Evolutionary conservation across 306 rosid genomes (phyloP).

Genomic region (Inga laurina): DNA sequence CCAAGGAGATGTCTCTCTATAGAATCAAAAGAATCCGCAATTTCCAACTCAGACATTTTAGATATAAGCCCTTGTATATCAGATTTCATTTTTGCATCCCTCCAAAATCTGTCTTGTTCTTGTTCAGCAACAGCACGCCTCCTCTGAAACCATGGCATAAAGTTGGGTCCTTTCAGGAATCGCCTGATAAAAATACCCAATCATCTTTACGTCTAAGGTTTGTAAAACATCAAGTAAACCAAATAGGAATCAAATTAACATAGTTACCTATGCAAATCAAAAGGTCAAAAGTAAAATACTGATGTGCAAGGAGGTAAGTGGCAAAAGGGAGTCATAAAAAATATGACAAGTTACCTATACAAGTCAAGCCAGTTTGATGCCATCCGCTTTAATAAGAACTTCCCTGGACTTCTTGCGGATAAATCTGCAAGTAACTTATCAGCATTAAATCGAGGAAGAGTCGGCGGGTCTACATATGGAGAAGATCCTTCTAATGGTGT

Average conservation of each 20-base stretch:
- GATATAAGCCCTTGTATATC: constrained; percentile 65
- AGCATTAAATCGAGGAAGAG: constrained; percentile 65
- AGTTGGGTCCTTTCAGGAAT: constrained; percentile 81
- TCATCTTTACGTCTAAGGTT: not conserved
- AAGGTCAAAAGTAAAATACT: constrained; percentile 5
- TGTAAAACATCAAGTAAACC: constrained; percentile 9
- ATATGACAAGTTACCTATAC: constrained; percentile 56
- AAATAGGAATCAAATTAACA: not conserved
- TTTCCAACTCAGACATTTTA: constrained; percentile 76
- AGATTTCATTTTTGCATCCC: constrained; percentile 50
- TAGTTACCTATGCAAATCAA: not conserved
- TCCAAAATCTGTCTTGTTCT: constrained; percentile 84
- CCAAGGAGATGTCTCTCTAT: constrained; percentile 75
- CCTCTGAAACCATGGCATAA: constrained; percentile 82
- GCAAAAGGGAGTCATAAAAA: constrained; percentile 15
- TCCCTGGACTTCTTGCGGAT: constrained; percentile 87
- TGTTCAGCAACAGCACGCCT: constrained; percentile 82
- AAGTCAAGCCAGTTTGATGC: constrained; percentile 81
- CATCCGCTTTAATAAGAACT: constrained; percentile 86
- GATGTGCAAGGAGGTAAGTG: not conserved
- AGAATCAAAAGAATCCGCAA: constrained; percentile 70
- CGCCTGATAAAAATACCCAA: constrained; percentile 53
- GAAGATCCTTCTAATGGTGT: constrained; percentile 78
- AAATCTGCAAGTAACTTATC: constrained; percentile 52
- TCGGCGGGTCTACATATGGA: constrained; percentile 77